Conservation (phyloP, 2,329 filamentous ascomycete species). For the Colletotrichum kahawae region DNA sequence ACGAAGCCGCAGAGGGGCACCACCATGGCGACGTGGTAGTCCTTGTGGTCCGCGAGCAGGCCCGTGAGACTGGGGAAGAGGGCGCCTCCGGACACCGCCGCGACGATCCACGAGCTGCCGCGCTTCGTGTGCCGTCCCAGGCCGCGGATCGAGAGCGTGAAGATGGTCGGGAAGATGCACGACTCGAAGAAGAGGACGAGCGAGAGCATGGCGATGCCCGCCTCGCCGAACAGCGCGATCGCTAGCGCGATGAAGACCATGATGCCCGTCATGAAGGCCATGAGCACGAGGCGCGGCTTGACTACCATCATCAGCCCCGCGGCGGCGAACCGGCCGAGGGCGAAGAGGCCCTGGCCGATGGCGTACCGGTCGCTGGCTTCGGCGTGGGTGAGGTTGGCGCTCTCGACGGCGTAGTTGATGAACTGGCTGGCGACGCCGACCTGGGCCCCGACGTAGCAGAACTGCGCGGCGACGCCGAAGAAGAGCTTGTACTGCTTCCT, state of each 20-base stretch:
- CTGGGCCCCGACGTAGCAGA: slow-evolving; percentile 68
- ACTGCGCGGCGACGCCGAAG: slow-evolving; percentile 64
- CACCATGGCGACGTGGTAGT: slow-evolving; percentile 58
- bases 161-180: slow-evolving; percentile 65
- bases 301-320: slow-evolving; percentile 60
- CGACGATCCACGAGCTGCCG: slow-evolving; percentile 43
- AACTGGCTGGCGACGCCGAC: slow-evolving; percentile 59
- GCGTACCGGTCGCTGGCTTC: slow-evolving; percentile 55
- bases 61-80: slow-evolving; percentile 8
- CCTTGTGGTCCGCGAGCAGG: slow-evolving; percentile 2
- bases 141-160: slow-evolving; percentile 59
- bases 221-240: slow-evolving; percentile 55
- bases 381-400: slow-evolving; percentile 32
- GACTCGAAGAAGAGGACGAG: slow-evolving; percentile 62
- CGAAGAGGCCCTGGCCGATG: slow-evolving; percentile 63
- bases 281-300: slow-evolving; percentile 60
- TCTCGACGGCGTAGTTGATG: slow-evolving; percentile 51
- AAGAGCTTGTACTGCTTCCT: slow-evolving; percentile 65
- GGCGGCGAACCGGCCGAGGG: slow-evolving; percentile 63
- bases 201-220: slow-evolving; percentile 60
- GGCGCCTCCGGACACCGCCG: neutral
- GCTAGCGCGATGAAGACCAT: slow-evolving; percentile 60
- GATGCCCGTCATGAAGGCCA: slow-evolving; percentile 55
- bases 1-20: slow-evolving; percentile 68
- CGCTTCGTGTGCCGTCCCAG: slow-evolving; percentile 61